phyloP scores from a whole-genome alignment of 2,329 filamentous ascomycete species.

The Colletotrichum filicis region DNA sequence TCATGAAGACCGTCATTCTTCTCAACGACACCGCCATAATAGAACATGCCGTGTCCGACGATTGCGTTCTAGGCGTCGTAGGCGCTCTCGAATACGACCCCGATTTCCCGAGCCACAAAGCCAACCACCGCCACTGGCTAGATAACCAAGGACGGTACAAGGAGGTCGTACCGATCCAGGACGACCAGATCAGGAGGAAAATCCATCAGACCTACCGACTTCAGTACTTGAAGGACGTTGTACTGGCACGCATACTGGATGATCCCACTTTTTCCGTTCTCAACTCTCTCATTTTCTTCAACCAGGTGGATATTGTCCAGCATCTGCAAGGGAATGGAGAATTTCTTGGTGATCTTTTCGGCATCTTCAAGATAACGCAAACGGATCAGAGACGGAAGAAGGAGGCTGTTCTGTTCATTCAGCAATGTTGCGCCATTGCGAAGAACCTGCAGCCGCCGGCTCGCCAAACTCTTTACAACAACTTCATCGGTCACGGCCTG shows the following conservation, averaged over 20 bases:
- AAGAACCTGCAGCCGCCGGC: slow-evolving; percentile 92
- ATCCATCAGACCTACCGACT: slow-evolving; percentile 97
- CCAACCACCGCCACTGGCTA: slow-evolving; percentile 94
- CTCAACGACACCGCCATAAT: slow-evolving; percentile 96
- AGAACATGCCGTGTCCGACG: slow-evolving; percentile 90
- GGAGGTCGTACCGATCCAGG: slow-evolving; percentile 93
- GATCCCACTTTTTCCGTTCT: slow-evolving; percentile 98
- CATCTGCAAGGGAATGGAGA: slow-evolving; percentile 85
- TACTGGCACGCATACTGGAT: slow-evolving; percentile 93
- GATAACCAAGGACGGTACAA: slow-evolving; percentile 91
- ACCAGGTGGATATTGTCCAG: slow-evolving; percentile 97
- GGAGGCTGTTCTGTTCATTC: slow-evolving; percentile 94
- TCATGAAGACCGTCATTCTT: slow-evolving; percentile 96
- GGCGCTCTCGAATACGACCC: slow-evolving; percentile 98
- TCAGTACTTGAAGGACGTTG: slow-evolving; percentile 98
- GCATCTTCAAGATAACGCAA: slow-evolving; percentile 78
- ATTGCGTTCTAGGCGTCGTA: slow-evolving; percentile 90
- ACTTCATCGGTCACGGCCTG: slow-evolving; percentile 88
- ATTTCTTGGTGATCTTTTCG: slow-evolving; percentile 88
- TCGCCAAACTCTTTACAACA: slow-evolving; percentile 85
- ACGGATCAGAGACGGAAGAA: slow-evolving; percentile 81
- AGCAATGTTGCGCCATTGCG: slow-evolving; percentile 93
- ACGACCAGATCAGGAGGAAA: slow-evolving; percentile 83
- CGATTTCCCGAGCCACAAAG: slow-evolving; percentile 97
- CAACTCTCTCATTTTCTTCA: slow-evolving; percentile 98